A percentile compares a stretch with the other conserved stretches of the same genome.
Evolutionary conservation across 768 basidiomycete species (phyloP).

Genomic region (Hypsizygus marmoreus): DNA sequence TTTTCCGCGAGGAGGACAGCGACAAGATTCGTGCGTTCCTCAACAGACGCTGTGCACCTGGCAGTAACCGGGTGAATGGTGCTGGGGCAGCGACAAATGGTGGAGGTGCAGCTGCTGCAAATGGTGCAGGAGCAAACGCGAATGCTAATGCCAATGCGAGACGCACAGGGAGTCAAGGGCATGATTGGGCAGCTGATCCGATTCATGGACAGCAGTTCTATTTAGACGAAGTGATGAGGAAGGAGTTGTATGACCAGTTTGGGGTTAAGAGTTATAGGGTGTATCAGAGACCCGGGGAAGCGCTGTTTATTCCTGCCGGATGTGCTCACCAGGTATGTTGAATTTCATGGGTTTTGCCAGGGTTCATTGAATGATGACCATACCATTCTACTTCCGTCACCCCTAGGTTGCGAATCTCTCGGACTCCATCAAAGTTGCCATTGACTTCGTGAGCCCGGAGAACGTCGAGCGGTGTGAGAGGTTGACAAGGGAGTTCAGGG

Average conservation of each 20-base stretch:
- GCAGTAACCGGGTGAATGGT: no score
- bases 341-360: neutral
- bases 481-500: slow-evolving; percentile 86
- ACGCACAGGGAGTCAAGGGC: neutral
- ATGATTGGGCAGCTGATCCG: slow-evolving; percentile 56
- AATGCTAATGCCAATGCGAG: neutral
- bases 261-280: slow-evolving; percentile 81
- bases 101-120: neutral
- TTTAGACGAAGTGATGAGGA: slow-evolving; percentile 67
- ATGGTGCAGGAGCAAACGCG: neutral
- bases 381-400: slow-evolving; percentile 4
- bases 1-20: slow-evolving; percentile 82
- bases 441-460: slow-evolving; percentile 94
- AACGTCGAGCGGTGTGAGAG: slow-evolving; percentile 85
- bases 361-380: neutral
- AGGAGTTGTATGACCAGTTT: slow-evolving; percentile 63
- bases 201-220: slow-evolving; percentile 92
- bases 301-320: slow-evolving; percentile 94
- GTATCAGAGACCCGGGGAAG: slow-evolving; percentile 90
- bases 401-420: slow-evolving; percentile 83
- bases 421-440: slow-evolving; percentile 95
- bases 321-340: slow-evolving; percentile 79
- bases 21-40: slow-evolving; percentile 78
- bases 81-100: neutral
- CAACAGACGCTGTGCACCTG: slow-evolving; percentile 31